A percentile compares a stretch with the other conserved stretches of the same genome.
These are phyloP conservation scores for Prototheca stagnorum DNA, from an alignment of 163 green algal species.

Conservation along the genomic window DNA sequence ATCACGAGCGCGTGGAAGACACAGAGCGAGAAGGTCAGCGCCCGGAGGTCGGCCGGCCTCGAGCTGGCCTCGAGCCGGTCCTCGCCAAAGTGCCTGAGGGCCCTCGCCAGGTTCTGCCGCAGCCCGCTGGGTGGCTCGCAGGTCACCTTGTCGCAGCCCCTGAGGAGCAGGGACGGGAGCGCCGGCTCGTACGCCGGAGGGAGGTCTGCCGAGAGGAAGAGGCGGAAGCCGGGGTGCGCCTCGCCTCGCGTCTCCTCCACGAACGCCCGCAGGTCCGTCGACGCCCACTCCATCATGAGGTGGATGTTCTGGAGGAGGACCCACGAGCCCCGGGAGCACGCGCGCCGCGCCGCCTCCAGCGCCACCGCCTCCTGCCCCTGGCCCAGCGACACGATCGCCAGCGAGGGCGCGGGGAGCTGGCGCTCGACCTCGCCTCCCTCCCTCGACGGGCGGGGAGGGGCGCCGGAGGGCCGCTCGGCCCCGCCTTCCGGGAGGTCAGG, in stretches of 20 bases:
- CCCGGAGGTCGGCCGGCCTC: too few species aligned
- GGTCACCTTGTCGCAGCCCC: too few species aligned
- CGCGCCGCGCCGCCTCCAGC: conserved; percentile 60
- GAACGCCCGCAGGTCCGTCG: conserved; percentile 60
- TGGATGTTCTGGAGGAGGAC: conserved; percentile 95
- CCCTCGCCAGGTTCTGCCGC: too few species aligned
- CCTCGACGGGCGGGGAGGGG: too few species aligned
- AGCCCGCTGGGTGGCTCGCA: too few species aligned
- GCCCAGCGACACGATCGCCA: conserved; percentile 67
- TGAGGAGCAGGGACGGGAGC: conserved; percentile 70
- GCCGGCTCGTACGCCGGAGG: conserved; percentile 59
- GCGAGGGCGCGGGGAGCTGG: too few species aligned
- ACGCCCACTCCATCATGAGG: conserved; percentile 76
- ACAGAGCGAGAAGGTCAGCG: conserved; percentile 76
- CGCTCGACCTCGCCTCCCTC: too few species aligned
- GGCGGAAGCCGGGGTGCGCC: conserved; percentile 8
- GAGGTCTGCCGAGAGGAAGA: conserved; percentile 88
- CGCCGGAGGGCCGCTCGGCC: too few species aligned
- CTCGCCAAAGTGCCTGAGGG: background rate
- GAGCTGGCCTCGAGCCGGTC: too few species aligned
- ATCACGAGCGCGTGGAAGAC: conserved; percentile 82
- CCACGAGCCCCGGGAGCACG: conserved; percentile 75
- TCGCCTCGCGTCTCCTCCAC: conserved; percentile 64
- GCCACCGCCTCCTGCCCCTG: conserved; percentile 82
- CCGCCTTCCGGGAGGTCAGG: too few species aligned